Evolutionary conservation across 805 yeast species (phyloP), one percentile per base, ranked within the genome.

Genomic region (Lipomyces yamanashiensis): DNA sequence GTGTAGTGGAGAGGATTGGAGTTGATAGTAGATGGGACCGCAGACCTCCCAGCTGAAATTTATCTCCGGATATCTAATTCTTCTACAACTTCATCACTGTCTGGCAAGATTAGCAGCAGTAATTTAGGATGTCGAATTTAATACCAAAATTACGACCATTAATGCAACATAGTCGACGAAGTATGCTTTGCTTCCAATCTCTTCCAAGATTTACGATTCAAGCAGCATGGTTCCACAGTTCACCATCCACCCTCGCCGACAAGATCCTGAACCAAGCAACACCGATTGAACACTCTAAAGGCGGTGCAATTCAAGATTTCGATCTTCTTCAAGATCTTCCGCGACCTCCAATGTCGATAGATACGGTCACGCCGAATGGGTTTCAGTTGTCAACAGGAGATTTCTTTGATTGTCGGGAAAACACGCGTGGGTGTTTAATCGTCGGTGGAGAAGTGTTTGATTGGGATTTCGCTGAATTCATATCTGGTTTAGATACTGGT

Each of bases 391-490:
- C 69, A 7, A 51, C 64, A 34, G 64, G 63, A 7, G 43, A 49
- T 37, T 34, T 36, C 15, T 66, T 67, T 21, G 59, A 56, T 19
- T 60, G 68, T 74, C 21, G 78, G 79, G 7, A 74, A 78, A 48
- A 72, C 78, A 13, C 76, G 78, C 15, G 88, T 84, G 10, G 78
- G 83, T 0, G 69, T 85, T 19, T 51, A 19, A 57, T 66, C 33
- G 28, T 59, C 36, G 70, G 84, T 78, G 70, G 75, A 12, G 91
- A 87, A 70, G 82, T 86, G 0, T 84, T 85, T 66, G 87, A 87
- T 70, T 80, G 88, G 47, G 82, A 85, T 68, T 72, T 88, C 50
- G 69, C 66, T 36, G 58, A 61, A 67, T 71, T 59, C 43, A 74
- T 79, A 19, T 71, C 74, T n/a, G 83, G 85, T 1, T 80, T 81